Percentiles rank a stretch among this genome's conserved stretches.
These are phyloP conservation scores for Phytophthora rubi DNA, from an alignment of 352 stramenopile genomes.

Conservation along the genomic window DNA sequence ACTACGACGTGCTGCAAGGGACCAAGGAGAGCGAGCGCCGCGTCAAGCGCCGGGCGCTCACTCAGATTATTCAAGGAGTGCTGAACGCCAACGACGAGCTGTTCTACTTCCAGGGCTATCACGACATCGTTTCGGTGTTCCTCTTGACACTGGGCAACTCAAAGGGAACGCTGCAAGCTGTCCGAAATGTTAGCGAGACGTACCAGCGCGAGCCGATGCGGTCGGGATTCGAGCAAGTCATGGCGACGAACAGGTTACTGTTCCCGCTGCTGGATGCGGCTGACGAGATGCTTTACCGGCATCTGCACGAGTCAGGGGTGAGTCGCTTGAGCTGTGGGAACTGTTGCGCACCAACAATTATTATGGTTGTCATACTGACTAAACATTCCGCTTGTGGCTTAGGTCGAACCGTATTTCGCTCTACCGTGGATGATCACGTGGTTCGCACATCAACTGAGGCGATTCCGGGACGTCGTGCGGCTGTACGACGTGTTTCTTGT, in stretches of 20 bases:
- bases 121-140: conserved; percentile 93
- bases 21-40: conserved; percentile 73
- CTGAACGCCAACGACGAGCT: conserved; percentile 55
- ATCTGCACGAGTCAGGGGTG: conserved; percentile 72
- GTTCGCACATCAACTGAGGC: conserved; percentile 93
- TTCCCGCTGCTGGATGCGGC: conserved; percentile 73
- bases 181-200: conserved; percentile 78
- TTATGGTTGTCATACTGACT: conserved; percentile 29
- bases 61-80: conserved; percentile 63
- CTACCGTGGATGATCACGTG: conserved; percentile 95
- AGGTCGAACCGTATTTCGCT: conserved; percentile 95
- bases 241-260: conserved; percentile 68
- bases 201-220: conserved; percentile 92
- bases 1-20: conserved; percentile 70
- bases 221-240: conserved; percentile 82
- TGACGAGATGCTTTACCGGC: conserved; percentile 64
- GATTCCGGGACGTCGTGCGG: conserved; percentile 87
- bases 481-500: conserved; percentile 95
- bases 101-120: conserved; percentile 93
- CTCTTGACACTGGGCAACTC: conserved; percentile 83
- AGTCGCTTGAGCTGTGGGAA: conserved; percentile 15
- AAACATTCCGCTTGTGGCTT: conserved; percentile 34
- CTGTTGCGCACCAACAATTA: neutral
- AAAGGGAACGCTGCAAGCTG: conserved; percentile 57
- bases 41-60: conserved; percentile 64